Conservation (phyloP, 352 stramenopile species). For the Phytopythium mirpurense region DNA sequence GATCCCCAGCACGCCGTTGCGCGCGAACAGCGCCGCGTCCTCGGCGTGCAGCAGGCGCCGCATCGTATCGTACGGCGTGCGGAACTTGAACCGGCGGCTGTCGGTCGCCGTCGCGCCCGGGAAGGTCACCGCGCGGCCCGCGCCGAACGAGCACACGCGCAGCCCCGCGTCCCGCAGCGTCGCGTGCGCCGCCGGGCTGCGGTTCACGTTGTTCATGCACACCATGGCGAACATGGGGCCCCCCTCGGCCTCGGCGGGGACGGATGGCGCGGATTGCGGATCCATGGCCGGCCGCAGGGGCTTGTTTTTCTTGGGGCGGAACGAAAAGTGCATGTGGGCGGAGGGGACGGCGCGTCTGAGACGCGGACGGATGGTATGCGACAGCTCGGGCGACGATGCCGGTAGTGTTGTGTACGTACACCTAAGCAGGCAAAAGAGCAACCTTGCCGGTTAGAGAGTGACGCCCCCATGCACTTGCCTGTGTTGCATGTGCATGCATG, state of each 20-base stretch:
- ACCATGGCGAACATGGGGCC: slow-evolving; percentile 63
- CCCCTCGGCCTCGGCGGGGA: no score
- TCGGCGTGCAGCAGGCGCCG: slow-evolving; percentile 42
- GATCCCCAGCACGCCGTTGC: slow-evolving; percentile 67
- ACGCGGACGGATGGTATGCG: no score
- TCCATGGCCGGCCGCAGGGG: no score
- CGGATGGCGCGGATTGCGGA: no score
- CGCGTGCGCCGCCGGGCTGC: slow-evolving; percentile 72
- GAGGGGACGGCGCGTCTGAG: background rate
- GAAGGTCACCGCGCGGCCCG: slow-evolving; percentile 52
- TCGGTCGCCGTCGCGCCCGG: slow-evolving; percentile 31
- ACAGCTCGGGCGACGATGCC: background rate
- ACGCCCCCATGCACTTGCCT: no score
- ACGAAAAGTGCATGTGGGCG: slow-evolving; percentile 17
- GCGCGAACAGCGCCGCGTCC: slow-evolving; percentile 39
- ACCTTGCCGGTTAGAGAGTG: no score
- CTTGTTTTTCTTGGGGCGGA: slow-evolving; percentile 12
- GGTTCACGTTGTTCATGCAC: slow-evolving; percentile 86
- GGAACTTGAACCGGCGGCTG: slow-evolving; percentile 55
- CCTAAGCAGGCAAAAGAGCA: no score
- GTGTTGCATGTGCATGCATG: background rate
- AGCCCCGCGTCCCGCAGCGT: slow-evolving; percentile 45
- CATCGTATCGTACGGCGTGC: slow-evolving; percentile 67
- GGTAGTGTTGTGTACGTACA: no score
- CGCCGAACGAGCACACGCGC: slow-evolving; percentile 69